A percentile compares a stretch with the other conserved stretches of the same genome.
Conservation (phyloP, 2,329 filamentous ascomycete species). For the Clonostachys sp. region DNA sequence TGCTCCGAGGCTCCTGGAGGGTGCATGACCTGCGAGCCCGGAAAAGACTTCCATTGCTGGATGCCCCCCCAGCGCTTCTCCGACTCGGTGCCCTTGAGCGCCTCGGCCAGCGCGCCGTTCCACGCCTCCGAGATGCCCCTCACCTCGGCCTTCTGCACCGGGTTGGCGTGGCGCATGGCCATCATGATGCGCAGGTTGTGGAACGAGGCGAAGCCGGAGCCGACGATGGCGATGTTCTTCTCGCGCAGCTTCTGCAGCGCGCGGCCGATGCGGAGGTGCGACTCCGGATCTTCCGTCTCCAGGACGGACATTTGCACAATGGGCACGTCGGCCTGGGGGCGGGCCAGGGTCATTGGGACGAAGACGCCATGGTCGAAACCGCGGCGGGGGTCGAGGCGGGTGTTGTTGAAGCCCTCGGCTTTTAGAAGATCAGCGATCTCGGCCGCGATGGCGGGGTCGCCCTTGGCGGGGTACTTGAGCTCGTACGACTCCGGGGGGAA, state of each 20-base stretch:
- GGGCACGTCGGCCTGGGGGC: slow-evolving; percentile 45
- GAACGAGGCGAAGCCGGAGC: slow-evolving; percentile 55
- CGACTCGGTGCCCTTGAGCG: slow-evolving; percentile 21
- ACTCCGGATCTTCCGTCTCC: slow-evolving; percentile 38
- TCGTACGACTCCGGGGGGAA: slow-evolving; percentile 52
- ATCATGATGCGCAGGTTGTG: slow-evolving; percentile 50
- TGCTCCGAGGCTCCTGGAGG: slow-evolving; percentile 50
- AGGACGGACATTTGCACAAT: slow-evolving; percentile 55
- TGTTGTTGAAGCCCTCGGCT: slow-evolving; percentile 35
- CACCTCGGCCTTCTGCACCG: slow-evolving; percentile 1
- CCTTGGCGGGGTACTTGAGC: slow-evolving; percentile 51
- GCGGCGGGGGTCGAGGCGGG: slow-evolving; percentile 28
- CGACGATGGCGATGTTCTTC: slow-evolving; percentile 51
- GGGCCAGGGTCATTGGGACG: slow-evolving; percentile 49
- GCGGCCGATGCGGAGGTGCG: slow-evolving; percentile 46
- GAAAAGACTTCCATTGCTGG: slow-evolving; percentile 39
- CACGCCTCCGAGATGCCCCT: slow-evolving; percentile 27
- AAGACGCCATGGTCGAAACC: slow-evolving; percentile 61
- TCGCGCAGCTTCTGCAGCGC: slow-evolving; percentile 44
- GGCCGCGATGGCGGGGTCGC: slow-evolving; percentile 46
- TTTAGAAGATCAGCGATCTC: slow-evolving; percentile 40
- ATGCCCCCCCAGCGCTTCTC: slow-evolving; percentile 32
- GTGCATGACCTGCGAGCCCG: slow-evolving; percentile 46
- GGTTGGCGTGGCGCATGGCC: slow-evolving; percentile 13
- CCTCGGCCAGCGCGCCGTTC: slow-evolving; percentile 39